Conservation (phyloP, 2,329 filamentous ascomycete genomes). For the Emericellopsis atlantica region DNA sequence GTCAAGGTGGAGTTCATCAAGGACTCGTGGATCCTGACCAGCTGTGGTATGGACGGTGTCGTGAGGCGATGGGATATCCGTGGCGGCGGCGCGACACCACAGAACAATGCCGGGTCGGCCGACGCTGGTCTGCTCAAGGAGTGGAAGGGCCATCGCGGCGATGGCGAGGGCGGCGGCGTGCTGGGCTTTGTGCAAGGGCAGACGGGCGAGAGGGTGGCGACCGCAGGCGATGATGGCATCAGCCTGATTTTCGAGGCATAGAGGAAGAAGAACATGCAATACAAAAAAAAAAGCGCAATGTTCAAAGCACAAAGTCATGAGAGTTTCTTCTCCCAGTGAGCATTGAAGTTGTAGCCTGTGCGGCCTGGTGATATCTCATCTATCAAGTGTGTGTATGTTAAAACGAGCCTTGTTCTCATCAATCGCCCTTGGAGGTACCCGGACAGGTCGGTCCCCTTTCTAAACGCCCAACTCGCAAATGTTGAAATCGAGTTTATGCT, state of each 20-base stretch:
- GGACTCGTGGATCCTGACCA: conserved; percentile 61
- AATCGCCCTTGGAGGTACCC: neutral
- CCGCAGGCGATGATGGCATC: conserved; percentile 78
- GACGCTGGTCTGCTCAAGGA: conserved; percentile 62
- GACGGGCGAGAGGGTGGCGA: conserved; percentile 63
- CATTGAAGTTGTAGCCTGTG: neutral
- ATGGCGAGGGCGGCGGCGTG: conserved; percentile 78
- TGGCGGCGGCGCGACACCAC: conserved; percentile 23
- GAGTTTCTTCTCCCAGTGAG: neutral
- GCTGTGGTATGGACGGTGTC: conserved; percentile 84
- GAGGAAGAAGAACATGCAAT: neutral
- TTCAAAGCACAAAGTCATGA: neutral
- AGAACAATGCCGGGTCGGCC: conserved; percentile 11
- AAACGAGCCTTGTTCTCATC: neutral
- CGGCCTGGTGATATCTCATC: neutral
- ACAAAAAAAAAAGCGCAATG: neutral
- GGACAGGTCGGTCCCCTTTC: neutral
- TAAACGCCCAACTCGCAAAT: neutral
- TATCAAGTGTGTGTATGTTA: neutral
- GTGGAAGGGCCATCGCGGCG: conserved; percentile 80
- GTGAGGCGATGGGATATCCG: conserved; percentile 75
- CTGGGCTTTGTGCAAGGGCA: conserved; percentile 80
- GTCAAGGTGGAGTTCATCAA: conserved; percentile 85
- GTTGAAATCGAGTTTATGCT: conserved; percentile 1
- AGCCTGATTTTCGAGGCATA: conserved; percentile 53